Percentiles rank a stretch among this genome's conserved stretches.
Conservation (phyloP, 2,329 filamentous ascomycete genomes). For the Endoconidiophora laricicola region DNA sequence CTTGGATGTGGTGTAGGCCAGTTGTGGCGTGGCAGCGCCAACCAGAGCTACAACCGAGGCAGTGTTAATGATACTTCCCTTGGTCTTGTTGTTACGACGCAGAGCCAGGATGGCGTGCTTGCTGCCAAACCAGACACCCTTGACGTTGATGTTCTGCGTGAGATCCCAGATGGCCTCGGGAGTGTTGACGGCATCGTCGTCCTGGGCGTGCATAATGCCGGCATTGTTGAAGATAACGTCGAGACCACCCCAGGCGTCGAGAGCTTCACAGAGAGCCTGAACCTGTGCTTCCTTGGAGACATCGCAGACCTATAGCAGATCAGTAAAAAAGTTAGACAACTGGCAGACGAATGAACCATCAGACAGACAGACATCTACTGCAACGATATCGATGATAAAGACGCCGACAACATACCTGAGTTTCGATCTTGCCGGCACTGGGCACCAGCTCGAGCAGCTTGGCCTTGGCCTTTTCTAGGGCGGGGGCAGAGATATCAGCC, state of each 20-base stretch:
- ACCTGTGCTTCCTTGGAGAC: constrained; percentile 76
- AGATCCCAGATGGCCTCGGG: constrained; percentile 87
- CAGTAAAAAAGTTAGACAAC: background rate
- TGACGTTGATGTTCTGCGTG: constrained; percentile 88
- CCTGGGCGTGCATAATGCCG: constrained; percentile 82
- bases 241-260: constrained; percentile 73
- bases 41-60: constrained; percentile 78
- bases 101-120: constrained; percentile 77
- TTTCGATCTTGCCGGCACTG: constrained; percentile 41
- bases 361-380: background rate
- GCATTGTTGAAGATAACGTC: constrained; percentile 97
- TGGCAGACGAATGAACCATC: background rate
- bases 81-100: constrained; percentile 61
- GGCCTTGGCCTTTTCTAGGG: constrained; percentile 57
- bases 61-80: constrained; percentile 79
- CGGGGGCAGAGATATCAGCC: constrained; percentile 66
- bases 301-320: constrained; percentile 33
- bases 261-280: constrained; percentile 51
- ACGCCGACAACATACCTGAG: constrained; percentile 24
- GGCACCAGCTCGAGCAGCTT: constrained; percentile 63
- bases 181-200: constrained; percentile 66
- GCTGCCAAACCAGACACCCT: constrained; percentile 92
- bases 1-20: constrained; percentile 89
- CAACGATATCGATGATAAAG: background rate
- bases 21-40: constrained; percentile 71